Evolutionary conservation across 2,329 filamentous ascomycete species (phyloP), one percentile per base, ranked within the genome.

Genomic region (Endothia cerciana): DNA sequence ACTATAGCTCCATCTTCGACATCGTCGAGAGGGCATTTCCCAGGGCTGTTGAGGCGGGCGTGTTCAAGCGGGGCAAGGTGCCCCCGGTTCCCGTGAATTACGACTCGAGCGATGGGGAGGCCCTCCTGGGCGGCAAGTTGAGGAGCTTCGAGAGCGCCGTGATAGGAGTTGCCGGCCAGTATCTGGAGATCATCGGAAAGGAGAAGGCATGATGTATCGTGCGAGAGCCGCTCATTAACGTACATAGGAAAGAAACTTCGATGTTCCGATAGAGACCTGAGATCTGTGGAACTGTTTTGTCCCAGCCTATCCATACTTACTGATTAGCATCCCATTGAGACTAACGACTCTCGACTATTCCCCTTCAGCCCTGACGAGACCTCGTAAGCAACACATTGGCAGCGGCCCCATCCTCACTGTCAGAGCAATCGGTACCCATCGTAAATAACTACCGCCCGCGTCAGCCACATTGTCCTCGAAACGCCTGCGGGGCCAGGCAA

Each of bases 21-120:
- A 13, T 65, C 8, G 70, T 73, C 7, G 53, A 71, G 61, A 71
- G 70, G 45, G 57, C 62, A 3, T 74, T 70, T 28, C 73, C 72
- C 3, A 56, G 70, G 33, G 72, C 72, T 17, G 70, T 73, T 17
- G 67, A 65, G 10, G 67, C 64, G 2, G 73, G 73, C 1, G 60
- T 73, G 1, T 73, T 75, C 22, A 73, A 69, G 36, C 56, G 28
- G 47, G 72, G 72, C 1, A 69, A 28, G 4, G 36, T 73, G 1
- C 53, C 69, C 10, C 63, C 69, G 11, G 5, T 70, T 3, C 56
- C 55, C 2, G 15, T 65, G 2, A 53, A 65, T 2, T 65, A 65
- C 38, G 60, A 68, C 22, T 65, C 63, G n/a, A 63, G 63, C n/a
- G 65, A 64, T n/a, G 47, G 30, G n/a, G 49, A 55, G 30, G 55